phyloP scores from a whole-genome alignment of 2,329 filamentous ascomycete genomes.

The Diaporthe longicolla region DNA sequence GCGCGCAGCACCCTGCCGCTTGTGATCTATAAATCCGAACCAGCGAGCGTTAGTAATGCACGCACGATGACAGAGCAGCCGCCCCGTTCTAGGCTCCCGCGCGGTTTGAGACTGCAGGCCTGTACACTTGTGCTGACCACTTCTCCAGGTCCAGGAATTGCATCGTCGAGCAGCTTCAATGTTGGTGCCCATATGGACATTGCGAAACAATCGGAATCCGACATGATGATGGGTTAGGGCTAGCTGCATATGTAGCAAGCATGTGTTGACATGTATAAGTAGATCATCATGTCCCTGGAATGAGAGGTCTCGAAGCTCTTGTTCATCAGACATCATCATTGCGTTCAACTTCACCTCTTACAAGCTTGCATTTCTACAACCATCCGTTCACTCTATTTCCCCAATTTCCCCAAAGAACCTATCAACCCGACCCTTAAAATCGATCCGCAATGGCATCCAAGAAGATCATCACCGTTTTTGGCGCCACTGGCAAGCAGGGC shows the following conservation, averaged over 20 bases:
- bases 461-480: slow-evolving; percentile 69
- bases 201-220: neutral
- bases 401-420: neutral
- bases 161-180: slow-evolving; percentile 7
- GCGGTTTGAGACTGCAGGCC: slow-evolving; percentile 2
- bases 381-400: neutral
- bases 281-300: slow-evolving; percentile 2
- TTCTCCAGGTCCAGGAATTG: neutral
- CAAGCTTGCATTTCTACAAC: neutral
- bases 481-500: slow-evolving; percentile 73
- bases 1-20: neutral
- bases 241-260: neutral
- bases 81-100: neutral
- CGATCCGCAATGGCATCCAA: slow-evolving; percentile 38
- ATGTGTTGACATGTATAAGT: slow-evolving; percentile 18
- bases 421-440: neutral
- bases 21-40: neutral
- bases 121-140: neutral
- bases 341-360: neutral
- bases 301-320: slow-evolving; percentile 7
- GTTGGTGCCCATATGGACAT: neutral
- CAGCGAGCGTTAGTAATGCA: neutral
- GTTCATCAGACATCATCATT: slow-evolving; percentile 30
- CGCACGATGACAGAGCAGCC: neutral
- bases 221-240: neutral